A percentile compares a stretch with the other conserved stretches of the same genome.
Evolutionary conservation across 1,139 yeast genomes (phyloP).

Genomic region (Debaryomyces fabryi): DNA sequence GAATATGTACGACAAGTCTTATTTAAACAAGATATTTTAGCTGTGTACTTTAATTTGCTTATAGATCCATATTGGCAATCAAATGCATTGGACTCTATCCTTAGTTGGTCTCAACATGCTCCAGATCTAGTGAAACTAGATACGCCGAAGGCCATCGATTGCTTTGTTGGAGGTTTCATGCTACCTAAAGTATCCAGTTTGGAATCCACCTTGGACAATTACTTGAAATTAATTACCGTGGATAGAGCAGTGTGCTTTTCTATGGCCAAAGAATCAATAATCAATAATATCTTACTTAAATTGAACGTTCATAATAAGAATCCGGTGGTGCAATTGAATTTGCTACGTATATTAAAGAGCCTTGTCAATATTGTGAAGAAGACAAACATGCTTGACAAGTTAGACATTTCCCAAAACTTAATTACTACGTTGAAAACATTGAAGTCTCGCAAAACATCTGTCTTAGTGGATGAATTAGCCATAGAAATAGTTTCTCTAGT

Average conservation of each 20-base stretch:
- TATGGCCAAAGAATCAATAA: conserved; percentile 31
- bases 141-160: conserved; percentile 31
- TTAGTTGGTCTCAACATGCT: conserved; percentile 41
- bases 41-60: conserved; percentile 50
- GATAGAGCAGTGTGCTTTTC: conserved; percentile 22
- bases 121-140: conserved; percentile 26
- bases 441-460: conserved; percentile 29
- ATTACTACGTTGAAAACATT: conserved; percentile 19
- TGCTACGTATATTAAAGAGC: conserved; percentile 35
- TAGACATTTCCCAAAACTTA: conserved; percentile 3
- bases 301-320: conserved; percentile 30
- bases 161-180: conserved; percentile 44
- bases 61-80: conserved; percentile 73
- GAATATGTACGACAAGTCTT: conserved; percentile 40
- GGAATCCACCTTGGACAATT: conserved; percentile 44
- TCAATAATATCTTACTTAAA: conserved; percentile 33
- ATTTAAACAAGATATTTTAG: conserved; percentile 43
- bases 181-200: conserved; percentile 43
- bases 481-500: conserved; percentile 25
- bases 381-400: conserved; percentile 7
- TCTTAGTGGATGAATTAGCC: conserved; percentile 42
- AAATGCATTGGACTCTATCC: conserved; percentile 62
- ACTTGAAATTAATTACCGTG: conserved; percentile 35
- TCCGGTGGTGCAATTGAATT: conserved; percentile 41
- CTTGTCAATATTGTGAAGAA: conserved; percentile 18